Evolutionary conservation across 495 filamentous ascomycete genomes (phyloP), one percentile per base, ranked within the genome.

Genomic region (Thermothielavioides terrestris): DNA sequence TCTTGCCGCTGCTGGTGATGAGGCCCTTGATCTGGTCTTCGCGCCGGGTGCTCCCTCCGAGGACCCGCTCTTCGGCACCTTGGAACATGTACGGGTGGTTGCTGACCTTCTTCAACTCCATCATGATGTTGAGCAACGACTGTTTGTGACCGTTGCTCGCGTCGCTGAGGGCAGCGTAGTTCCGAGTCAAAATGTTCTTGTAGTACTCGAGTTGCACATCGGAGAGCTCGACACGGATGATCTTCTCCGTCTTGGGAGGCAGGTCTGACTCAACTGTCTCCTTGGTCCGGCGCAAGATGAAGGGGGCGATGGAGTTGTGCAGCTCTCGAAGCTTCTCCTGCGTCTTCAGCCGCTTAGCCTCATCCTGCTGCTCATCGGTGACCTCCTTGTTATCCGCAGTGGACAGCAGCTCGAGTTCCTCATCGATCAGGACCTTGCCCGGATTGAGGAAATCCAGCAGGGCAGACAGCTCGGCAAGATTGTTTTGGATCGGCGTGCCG

Each of bases 31-130:
- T 76, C 39, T 86, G 79, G 62, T 97, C 92, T 59, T 96, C 89
- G 14, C 88, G 85, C 10, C 85, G 79, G 22, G 75, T 75, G 60
- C 81, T 85, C 9, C 83, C 86, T 49, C 77, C 81, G 30, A 96
- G 67, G 40, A 95, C 85, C 34, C 83, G 85, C 27, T 91, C 87
- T 64, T 97, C 92, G 20, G 88, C 92, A 48, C 85, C 88, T 3
- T 86, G 83, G 56, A 99, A 95, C 84, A 97, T 94, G 70, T 94
- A 95, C 5, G 92, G 89, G 61, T 99, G 92, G 54, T 97, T 97
- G 75, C 89, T 95, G 55, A 89, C 88, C 66, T 99, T 99, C 73
- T 97, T 97, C 58, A 99, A 66, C 63, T 99, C 94, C 91, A 99
- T 99, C 77, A 96, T 95, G 61, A 99, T 94, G 68, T 99, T 99